Evolutionary conservation across 2,329 filamentous ascomycete species (phyloP), one percentile per base, ranked within the genome.

Genomic region (Fusarium floridanum): DNA sequence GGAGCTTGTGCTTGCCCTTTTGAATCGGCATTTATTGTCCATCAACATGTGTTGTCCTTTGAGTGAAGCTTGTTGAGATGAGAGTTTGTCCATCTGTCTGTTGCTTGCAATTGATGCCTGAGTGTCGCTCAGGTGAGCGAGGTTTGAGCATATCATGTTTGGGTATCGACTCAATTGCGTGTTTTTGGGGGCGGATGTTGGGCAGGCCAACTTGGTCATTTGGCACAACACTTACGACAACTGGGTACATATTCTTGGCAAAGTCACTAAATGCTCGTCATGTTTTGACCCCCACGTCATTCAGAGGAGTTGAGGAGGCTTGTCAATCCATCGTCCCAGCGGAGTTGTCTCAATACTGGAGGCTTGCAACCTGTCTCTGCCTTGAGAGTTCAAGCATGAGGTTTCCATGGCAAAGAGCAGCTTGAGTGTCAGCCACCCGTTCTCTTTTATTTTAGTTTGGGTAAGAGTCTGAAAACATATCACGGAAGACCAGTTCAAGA

Each of bases 1-100:
- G 62, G 20, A 60, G 62, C 59, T 63, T 37, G n/a, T 27, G 64
- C 57, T 63, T 63, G 27, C 64, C 43, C 27, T 24, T 37, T 60
- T 45, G 20, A 41, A 17, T 36, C 32, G 41, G 8, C 12, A 22
- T 48, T 6, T 17, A 29, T 27, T 48, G 22, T 48, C 20, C 1
- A 16, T 9, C 43, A 48, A 6, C 14, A 17, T 14, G 48, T 2
- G 3, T 53, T 29, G 16, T n/a, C 48, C 24, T n/a, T 29, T 29
- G 16, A 50, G 45, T n/a, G 48, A 53, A n/a, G 24, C 6, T 53
- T 50, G 45, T 29, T 5, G 8, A 8, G n/a, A 24, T 24, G 45
- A 27, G 24, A 16, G 27, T 50, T 27, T 50, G 45, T 29, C 45
- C 17, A 24, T 53, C 14, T n/a, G 45, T 17, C 14, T 48, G 22